Evolutionary conservation across 441 rosid species (phyloP).

Genomic region (Eruca vesicaria): DNA sequence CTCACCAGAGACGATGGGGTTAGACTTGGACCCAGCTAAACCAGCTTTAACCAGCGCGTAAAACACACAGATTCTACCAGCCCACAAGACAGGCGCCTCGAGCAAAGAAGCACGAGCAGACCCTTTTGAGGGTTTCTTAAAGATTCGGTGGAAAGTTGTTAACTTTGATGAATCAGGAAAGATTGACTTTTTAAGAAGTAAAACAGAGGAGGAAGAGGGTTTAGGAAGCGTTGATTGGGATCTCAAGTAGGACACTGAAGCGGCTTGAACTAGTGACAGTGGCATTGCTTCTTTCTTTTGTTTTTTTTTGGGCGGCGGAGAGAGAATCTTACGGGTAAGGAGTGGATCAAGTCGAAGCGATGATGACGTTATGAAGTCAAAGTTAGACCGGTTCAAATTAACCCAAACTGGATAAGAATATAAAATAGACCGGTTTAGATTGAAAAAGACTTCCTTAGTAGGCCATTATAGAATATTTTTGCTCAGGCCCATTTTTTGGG

Average conservation of each 20-base stretch:
- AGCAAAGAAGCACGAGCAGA: conserved; percentile 57
- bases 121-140: conserved; percentile 30
- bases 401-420: not conserved
- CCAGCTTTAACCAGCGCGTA: conserved; percentile 80
- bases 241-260: conserved; percentile 39
- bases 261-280: conserved; percentile 45
- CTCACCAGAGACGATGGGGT: conserved; percentile 75
- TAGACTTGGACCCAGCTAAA: conserved; percentile 75
- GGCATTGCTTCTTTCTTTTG: conserved; percentile 40
- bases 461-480: not conserved
- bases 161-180: conserved; percentile 37
- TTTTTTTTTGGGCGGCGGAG: not conserved
- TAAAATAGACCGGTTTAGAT: not conserved
- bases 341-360: not conserved
- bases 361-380: not conserved
- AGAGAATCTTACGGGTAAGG: not conserved
- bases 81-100: conserved; percentile 79
- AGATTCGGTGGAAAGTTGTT: conserved; percentile 30
- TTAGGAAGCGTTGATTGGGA: conserved; percentile 20
- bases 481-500: too few relatives aligned
- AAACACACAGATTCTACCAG: conserved; percentile 70
- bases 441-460: not conserved
- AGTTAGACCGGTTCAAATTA: not conserved
- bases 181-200: conserved; percentile 39
- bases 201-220: conserved; percentile 19